phyloP scores from a whole-genome alignment of 306 rosid genomes.

The Canavalia ensiformis region DNA sequence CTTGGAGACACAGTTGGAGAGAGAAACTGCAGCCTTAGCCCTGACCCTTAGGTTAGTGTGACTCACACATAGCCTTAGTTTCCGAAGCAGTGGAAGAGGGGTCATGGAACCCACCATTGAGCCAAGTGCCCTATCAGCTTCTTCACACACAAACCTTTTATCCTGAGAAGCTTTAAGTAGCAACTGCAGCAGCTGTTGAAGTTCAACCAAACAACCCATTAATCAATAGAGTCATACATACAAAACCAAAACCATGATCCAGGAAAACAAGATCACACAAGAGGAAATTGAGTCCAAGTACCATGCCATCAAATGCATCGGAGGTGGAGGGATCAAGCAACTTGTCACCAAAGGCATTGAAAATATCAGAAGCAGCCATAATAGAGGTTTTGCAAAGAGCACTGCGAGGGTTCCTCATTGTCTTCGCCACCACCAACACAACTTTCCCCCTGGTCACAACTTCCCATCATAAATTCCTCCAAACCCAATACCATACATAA shows the following conservation, averaged over 20 bases:
- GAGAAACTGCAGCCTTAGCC: constrained; percentile 82
- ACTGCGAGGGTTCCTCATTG: constrained; percentile 95
- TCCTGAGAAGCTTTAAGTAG: constrained; percentile 91
- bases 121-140: constrained; percentile 78
- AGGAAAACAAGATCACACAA: neutral
- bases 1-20: constrained; percentile 80
- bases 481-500: constrained; percentile 22
- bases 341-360: constrained; percentile 76
- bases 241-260: neutral
- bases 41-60: constrained; percentile 80
- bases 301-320: constrained; percentile 81
- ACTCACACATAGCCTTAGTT: constrained; percentile 64
- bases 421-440: constrained; percentile 71
- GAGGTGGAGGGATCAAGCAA: constrained; percentile 68
- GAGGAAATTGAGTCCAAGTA: constrained; percentile 42
- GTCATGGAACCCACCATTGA: constrained; percentile 71
- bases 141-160: constrained; percentile 93
- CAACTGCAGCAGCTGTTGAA: constrained; percentile 75
- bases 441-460: constrained; percentile 66
- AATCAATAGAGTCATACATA: neutral
- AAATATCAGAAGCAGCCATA: constrained; percentile 87
- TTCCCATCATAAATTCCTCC: constrained; percentile 19
- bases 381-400: constrained; percentile 94
- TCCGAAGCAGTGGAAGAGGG: constrained; percentile 78
- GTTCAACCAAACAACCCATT: constrained; percentile 43